These are phyloP conservation scores for Raffaelea albimanens DNA, from an alignment of 2,329 filamentous ascomycete species.

Conservation along the genomic window DNA sequence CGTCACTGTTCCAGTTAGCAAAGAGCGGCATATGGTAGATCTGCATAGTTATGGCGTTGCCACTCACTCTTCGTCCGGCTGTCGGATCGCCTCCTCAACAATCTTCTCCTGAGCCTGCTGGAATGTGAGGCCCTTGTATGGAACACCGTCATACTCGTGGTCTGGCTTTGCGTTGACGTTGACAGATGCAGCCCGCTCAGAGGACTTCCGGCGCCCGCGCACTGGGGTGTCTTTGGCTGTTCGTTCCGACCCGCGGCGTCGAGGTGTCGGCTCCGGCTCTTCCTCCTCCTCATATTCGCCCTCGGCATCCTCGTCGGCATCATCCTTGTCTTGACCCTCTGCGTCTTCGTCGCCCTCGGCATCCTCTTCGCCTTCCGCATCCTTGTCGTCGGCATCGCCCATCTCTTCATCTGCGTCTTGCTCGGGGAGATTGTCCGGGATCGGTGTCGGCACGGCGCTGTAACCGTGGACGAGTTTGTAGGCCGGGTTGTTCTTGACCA, in stretches of 20 bases:
- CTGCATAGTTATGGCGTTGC: no score
- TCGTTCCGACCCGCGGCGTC: conserved; percentile 16
- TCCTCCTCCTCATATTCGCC: conserved; percentile 18
- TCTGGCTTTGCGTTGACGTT: conserved; percentile 27
- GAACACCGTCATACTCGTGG: conserved; percentile 42
- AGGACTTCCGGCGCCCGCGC: conserved; percentile 8
- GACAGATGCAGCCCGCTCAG: conserved; percentile 6
- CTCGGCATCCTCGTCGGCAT: conserved; percentile 7
- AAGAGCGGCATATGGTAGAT: no score
- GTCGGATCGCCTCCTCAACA: conserved; percentile 63
- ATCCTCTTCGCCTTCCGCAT: conserved; percentile 21
- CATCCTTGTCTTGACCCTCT: conserved; percentile 22
- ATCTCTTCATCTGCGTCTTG: conserved; percentile 11
- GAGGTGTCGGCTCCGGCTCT: conserved; percentile 17
- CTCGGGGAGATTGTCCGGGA: conserved; percentile 43
- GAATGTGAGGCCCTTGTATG: conserved; percentile 65
- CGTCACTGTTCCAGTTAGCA: conserved; percentile 22
- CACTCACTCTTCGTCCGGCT: conserved; percentile 51
- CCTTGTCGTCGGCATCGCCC: conserved; percentile 14
- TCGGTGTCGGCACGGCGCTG: conserved; percentile 61
- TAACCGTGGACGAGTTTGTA: conserved; percentile 61
- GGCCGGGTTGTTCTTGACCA: conserved; percentile 78
- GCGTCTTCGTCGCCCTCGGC: conserved; percentile 24
- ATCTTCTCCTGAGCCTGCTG: conserved; percentile 84
- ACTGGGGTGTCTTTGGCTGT: conserved; percentile 5